These are phyloP conservation scores for Wolfiporia cocos DNA, from an alignment of 1,284 basidiomycete species.

Conservation along the genomic window DNA sequence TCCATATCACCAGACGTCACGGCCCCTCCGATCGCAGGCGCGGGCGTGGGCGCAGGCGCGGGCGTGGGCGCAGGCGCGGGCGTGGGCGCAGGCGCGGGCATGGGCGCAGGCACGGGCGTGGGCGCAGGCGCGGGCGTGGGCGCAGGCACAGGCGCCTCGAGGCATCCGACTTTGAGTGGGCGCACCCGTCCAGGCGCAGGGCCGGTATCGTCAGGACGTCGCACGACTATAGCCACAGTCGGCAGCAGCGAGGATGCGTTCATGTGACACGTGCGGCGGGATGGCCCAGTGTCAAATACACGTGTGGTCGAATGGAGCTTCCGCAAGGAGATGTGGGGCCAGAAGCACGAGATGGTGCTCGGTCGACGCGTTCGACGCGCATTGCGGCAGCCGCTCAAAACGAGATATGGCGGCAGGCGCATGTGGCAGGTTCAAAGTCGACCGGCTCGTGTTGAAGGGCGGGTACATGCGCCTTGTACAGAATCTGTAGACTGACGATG, in stretches of 20 bases:
- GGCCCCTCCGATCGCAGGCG: background rate
- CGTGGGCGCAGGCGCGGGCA: too few species aligned
- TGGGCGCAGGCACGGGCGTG: too few species aligned
- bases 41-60: too few species aligned
- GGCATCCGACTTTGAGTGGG: slow-evolving; percentile 7
- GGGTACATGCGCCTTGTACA: too few species aligned
- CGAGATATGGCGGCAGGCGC: slow-evolving; percentile 65
- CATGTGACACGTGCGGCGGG: slow-evolving; percentile 38
- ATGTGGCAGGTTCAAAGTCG: slow-evolving; percentile 62
- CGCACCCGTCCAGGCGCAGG: too few species aligned
- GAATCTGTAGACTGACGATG: too few species aligned
- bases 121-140: too few species aligned
- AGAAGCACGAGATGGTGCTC: too few species aligned
- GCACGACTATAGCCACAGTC: slow-evolving; percentile 45
- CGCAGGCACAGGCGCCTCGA: too few species aligned
- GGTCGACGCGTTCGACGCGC: too few species aligned
- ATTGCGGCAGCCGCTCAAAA: slow-evolving; percentile 42
- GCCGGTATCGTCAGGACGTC: slow-evolving; percentile 21
- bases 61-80: too few species aligned
- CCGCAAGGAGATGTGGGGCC: slow-evolving; percentile 24
- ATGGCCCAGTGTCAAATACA: slow-evolving; percentile 42
- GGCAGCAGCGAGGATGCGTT: slow-evolving; percentile 56
- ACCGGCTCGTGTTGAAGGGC: slow-evolving; percentile 43
- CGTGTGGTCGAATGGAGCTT: slow-evolving; percentile 58
- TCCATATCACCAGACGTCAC: slow-evolving; percentile 2